Evolutionary conservation across 345 rosid genomes (phyloP), one percentile per base, ranked within the genome.

Genomic region (Microcos paniculata): DNA sequence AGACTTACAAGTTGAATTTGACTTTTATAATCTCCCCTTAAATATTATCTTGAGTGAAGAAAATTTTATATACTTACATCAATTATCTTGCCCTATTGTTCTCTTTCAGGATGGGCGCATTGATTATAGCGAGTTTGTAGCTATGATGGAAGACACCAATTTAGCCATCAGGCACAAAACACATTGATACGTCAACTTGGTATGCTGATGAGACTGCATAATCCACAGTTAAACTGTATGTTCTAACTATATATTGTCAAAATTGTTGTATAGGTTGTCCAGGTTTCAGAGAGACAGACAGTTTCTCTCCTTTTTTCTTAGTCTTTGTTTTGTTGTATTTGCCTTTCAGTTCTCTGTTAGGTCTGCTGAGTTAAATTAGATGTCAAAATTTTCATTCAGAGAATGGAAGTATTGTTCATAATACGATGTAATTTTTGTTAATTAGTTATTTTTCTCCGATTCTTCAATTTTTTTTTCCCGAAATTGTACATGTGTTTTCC

Each of bases 51-150:
- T n/a, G 38, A 61, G 24, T 24, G 19, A 73, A 68, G 28, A 11
- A 21, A 8, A 40, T 11, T 28, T 30, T 46, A 4, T 24, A 15
- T 3, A 15, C 56, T 62, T n/a, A 18, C 13, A 8, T 19, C 19
- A 15, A 24, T 56, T 72, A 21, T 38, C 13, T 18, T 46, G 19
- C n/a, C 21, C 18, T 33, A 12, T 9, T 52, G 56, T 2, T 40
- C 38, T 33, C n/a, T 35, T 58, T 46, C 89, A 94, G 96, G 97
- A 94, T 84, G 98, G 98, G 18, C 92, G 88, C 61, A 92, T 94
- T 26, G 97, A 92, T 76, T 94, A 92, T 81, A 90, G 85, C 28
- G 98, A 94, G 80, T 92, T 94, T 45, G 96, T 90, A 77, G 97
- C 87, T 18, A 92, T 92, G 98, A 94, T 94, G 98, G 86, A 90